Base-by-base conservation (phyloP, 495 filamentous ascomycete species). In the Penicillium tannophilum region DNA sequence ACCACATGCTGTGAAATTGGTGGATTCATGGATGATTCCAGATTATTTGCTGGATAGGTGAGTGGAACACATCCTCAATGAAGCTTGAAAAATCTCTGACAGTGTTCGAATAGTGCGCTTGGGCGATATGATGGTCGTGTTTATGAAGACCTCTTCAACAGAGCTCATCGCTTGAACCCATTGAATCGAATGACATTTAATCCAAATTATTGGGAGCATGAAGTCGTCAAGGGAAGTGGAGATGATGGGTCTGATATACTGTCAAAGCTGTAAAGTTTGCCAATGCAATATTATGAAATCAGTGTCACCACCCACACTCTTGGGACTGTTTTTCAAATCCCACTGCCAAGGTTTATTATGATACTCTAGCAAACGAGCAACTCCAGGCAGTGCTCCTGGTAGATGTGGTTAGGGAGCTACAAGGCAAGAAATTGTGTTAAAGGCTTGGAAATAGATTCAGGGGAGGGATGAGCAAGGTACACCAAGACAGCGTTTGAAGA, bases 21-120 rank as follows among this genome's bases (percentile, higher is more conserved):
- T 82, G 8, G 77, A 80, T 52, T 67, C 72, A 2, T 82, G 78
- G 78, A 69, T 66, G 53, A 74, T 82, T 51, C 79, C 79, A 4
- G 79, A 80, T 56, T 82, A 72, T 52, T 50, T 81, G 11, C 68
- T 81, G 0, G 77, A 80, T 43, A 79, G 75, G 70, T 73, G 43
- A 41, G 39, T 17, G 39, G 5, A 41, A 17, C 14, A 41, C 14
- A n/a, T 6, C 6, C 4, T n/a, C 16, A 17, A 5, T 0, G 16
- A 17, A 41, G 14, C 14, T 41, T n/a, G 10, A 12, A 12, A 19
- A 10, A 12, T n/a, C 3, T 26, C 5, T 1, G 6, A 26, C 6
- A 11, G 9, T 10, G 3, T 12, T 17, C 33, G 44, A 12, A 30
- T 17, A 73, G 70, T 62, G 77, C 79, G 19, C 69, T 82, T 4